Evolutionary conservation across 768 basidiomycete genomes (phyloP).

Genomic region (Rhodotorula taiwanensis): DNA sequence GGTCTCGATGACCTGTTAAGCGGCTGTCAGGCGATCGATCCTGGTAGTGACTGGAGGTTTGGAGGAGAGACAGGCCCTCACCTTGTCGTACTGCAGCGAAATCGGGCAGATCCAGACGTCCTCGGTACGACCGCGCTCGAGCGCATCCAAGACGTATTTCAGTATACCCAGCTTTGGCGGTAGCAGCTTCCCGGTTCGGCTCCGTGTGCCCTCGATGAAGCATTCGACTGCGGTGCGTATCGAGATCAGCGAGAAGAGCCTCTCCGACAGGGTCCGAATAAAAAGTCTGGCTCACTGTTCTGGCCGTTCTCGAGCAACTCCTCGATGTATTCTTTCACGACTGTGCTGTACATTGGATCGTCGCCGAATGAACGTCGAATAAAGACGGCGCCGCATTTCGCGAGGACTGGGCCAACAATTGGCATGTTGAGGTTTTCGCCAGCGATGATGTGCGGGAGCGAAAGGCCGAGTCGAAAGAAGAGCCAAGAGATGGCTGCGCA

Average conservation of each 20-base stretch:
- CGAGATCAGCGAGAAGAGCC: not conserved
- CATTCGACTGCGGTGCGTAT: conserved; percentile 25
- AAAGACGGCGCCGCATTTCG: conserved; percentile 38
- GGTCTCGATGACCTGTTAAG: conserved; percentile 17
- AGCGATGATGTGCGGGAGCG: conserved; percentile 40
- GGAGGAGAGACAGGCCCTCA: not conserved
- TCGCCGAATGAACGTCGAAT: conserved; percentile 28
- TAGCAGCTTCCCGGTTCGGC: conserved; percentile 37
- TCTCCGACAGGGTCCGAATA: too few species aligned
- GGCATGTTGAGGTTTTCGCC: conserved; percentile 41
- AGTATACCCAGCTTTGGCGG: conserved; percentile 38
- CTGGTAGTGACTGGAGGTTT: too few species aligned
- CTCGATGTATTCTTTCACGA: conserved; percentile 38
- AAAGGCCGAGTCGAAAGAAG: conserved; percentile 34
- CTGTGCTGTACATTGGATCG: conserved; percentile 15
- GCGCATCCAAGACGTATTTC: conserved; percentile 30
- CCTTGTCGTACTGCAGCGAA: conserved; percentile 40
- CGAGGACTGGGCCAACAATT: conserved; percentile 32
- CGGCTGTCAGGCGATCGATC: not conserved
- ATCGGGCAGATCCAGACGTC: conserved; percentile 28
- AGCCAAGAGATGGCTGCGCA: conserved; percentile 32
- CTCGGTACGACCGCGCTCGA: conserved; percentile 20
- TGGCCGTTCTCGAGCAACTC: conserved; percentile 35
- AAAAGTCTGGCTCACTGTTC: conserved; percentile 21
- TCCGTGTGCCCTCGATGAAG: conserved; percentile 38